Evolutionary conservation across 495 filamentous ascomycete genomes (phyloP).

Genomic region (Penicillium manginii): DNA sequence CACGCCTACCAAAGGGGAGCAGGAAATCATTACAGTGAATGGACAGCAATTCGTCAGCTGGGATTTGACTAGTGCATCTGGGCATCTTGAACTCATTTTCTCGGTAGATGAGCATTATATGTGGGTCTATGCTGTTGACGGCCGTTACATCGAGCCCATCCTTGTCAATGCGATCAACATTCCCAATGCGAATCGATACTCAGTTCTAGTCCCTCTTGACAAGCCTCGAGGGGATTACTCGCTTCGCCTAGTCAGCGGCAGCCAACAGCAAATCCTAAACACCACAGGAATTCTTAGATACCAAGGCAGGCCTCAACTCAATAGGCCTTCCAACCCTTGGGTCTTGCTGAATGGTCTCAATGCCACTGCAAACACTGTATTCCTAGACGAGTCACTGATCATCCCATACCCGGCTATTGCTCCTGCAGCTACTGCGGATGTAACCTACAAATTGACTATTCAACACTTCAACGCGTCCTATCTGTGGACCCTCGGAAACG

Average conservation of each 20-base stretch:
- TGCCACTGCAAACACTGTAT: conserved; percentile 36
- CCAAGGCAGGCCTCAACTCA: conserved; percentile 12
- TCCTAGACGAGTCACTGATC: conserved; percentile 41
- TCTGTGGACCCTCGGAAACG: conserved; percentile 51
- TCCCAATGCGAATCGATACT: conserved; percentile 39
- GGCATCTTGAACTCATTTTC: conserved; percentile 28
- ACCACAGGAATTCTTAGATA: conserved; percentile 38
- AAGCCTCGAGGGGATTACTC: conserved; percentile 39
- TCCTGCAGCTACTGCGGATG: conserved; percentile 44
- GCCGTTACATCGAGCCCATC: conserved; percentile 41
- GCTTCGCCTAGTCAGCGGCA: conserved; percentile 39
- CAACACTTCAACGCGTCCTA: conserved; percentile 45
- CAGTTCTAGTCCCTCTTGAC: conserved; percentile 42
- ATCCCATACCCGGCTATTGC: conserved; percentile 46
- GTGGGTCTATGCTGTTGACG: conserved; percentile 49
- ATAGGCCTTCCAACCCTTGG: conserved; percentile 37
- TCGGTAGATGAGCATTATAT: conserved; percentile 48
- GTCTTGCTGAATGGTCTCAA: conserved; percentile 43
- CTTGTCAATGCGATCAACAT: conserved; percentile 39
- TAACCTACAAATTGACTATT: conserved; percentile 40
- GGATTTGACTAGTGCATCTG: conserved; percentile 36
- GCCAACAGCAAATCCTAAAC: conserved; percentile 40
- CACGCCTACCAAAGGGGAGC: conserved; percentile 29
- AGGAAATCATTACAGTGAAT: conserved; percentile 34
- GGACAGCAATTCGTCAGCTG: conserved; percentile 33